Base-by-base conservation (phyloP, 345 rosid species). In the Lepidium didymum region DNA sequence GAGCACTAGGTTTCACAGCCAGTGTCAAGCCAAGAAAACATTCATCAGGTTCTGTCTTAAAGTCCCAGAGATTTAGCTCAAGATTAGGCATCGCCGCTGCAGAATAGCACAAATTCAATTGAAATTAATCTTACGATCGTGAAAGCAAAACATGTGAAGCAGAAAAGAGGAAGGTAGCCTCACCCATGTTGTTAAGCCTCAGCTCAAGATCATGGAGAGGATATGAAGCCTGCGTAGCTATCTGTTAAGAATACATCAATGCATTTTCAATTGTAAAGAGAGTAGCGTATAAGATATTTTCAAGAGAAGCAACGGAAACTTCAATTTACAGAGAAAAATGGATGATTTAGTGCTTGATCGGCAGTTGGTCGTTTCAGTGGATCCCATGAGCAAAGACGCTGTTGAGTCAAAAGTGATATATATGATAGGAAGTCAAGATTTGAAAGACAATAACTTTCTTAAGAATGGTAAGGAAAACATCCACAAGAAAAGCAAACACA, bases 301-400 rank as follows among this genome's bases (percentile, higher is more conserved):
- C 5, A 64, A 36, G 36, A 25, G 63, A 46, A 45, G 40, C n/a
- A 51, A 12, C 42, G 19, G 11, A 33, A 16, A n/a, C 1, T 10
- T 34, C 34, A 58, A 33, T 18, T 83, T 88, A 92, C 98, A 80
- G 77, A 84, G 79, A 92, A 90, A 81, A 92, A 92, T 7, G 98
- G 94, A 85, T 92, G 98, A 56, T 83, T 83, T 67, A 90, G 78
- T 2, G 94, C 84, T 70, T 92, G 90, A 16, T 90, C 97, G 10
- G 97, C 96, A 56, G 92, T 85, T 81, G 96, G 98, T 84, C 98
- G 82, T 77, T 81, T 87, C 47, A 77, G 62, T 16, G 91, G 98
- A 73, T 90, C 92, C 98, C 98, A 92, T 1, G 93, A 88, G 75
- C 96, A 90, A 64, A 92, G 82, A 81, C 77, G 81, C 97, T 92